Evolutionary conservation across 192 early-diverging fungal species (phyloP), one percentile per base, ranked within the genome.

Genomic region (Backusella macrospora): DNA sequence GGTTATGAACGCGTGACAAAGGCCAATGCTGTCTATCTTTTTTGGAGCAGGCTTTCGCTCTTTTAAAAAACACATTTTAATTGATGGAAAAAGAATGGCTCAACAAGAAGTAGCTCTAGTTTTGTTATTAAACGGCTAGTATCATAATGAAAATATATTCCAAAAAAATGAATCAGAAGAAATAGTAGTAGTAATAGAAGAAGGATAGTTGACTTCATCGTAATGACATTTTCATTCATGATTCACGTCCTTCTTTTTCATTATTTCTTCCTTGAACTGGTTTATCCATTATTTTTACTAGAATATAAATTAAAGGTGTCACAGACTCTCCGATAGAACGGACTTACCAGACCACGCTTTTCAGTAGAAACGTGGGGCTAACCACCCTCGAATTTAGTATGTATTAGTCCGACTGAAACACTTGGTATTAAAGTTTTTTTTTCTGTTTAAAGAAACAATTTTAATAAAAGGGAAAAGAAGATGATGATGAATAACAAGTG

Each of bases 21-120:
- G 5, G 12, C 52, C 26, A 59, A 59, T n/a, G 52, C 52, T 26
- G 52, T 59, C 52, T 23, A 23, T 59, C 21, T 8, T 26, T 59
- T 59, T 59, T 23, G 23, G 52, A 26, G 21, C 1, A 26, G 21
- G 21, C 10, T 59, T 18, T 59, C 52, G 52, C 52, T 59, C 52
- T 59, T 59, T 59, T 26, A 59, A 59, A 55, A 59, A 26, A 59
- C 52, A 59, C 52, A 59, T 59, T 59, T 59, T 59, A 59, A 59
- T 59, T 13, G 52, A 59, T 59, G 21, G 52, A 59, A 13, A 26
- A 59, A 59, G 23, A 59, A 59, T 59, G 52, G 52, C 13, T 59
- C 52, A 59, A 13, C 52, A 55, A 59, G 21, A 59, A 12, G 52
- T 59, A 5, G 52, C 21, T 23, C 26, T 59, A 12, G 13, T 12